Evolutionary conservation across 176 grass and related monocot species (phyloP), one percentile per base, ranked within the genome.

Genomic region (Lolium multiflorum): DNA sequence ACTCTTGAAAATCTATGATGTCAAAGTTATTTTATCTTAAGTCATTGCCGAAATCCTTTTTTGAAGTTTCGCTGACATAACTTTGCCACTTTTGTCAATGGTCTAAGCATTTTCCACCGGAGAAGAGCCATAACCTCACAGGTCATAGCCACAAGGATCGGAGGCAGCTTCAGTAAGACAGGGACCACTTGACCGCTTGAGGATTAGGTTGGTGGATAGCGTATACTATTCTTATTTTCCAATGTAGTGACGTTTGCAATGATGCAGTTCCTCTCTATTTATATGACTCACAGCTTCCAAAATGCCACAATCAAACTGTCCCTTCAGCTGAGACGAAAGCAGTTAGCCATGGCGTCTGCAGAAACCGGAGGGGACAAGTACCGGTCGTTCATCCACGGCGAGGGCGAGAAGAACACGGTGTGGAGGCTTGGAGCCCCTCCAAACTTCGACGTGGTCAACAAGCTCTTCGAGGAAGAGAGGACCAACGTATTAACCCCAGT

Each of bases 401-500:
- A 94, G 60, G 54, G 90, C 20, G 95, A 97, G 82, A 77, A 68
- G 72, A 51, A 89, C 73, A 94, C 95, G 3, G 78, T 84, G 61
- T 97, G 92, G 95, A 87, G 89, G 68, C 17, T 20, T 4, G 95
- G 95, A 46, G 79, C 64, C 41, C 95, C 92, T 17, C 92, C 95
- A n/a, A 94, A 89, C 74, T 97, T 88, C 81, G 92, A 91, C 76
- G 3, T 68, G 60, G 94, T 94, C 11, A 89, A 97, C 90, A 90
- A 88, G 88, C 94, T 94, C 44, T 97, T 97, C 70, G 94, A 97
- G 77, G 94, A 83, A 3, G 94, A 87, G 41, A 63, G 94, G 68
- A 97, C 92, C 3, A 58, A 93, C 74, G 90, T 92, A 79, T 47
- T 2, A 47, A 47, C 46, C 5, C 2, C 60, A 63, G 25, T 25